Percentiles rank a stretch among this genome's conserved stretches.
Conservation (phyloP, 352 stramenopile species). For the Globisporangium mamillatum region DNA sequence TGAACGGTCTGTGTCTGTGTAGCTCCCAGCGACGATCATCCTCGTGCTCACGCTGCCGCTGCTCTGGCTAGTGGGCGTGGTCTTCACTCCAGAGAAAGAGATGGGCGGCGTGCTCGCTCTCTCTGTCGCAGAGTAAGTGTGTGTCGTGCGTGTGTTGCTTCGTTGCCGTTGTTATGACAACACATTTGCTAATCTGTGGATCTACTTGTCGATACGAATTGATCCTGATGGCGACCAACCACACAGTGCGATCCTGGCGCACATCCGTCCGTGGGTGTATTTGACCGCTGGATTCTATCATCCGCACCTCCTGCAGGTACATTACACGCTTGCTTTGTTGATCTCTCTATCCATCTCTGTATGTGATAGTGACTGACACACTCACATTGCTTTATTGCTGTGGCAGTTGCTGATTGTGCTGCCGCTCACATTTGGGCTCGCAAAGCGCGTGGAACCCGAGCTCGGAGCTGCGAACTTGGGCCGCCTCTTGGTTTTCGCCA, state of each 20-base stretch:
- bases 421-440: slow-evolving; percentile 59
- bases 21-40: slow-evolving; percentile 71
- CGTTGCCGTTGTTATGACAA: background rate
- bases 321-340: background rate
- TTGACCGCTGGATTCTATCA: slow-evolving; percentile 86
- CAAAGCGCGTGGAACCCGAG: slow-evolving; percentile 76
- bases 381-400: background rate
- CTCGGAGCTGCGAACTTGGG: slow-evolving; percentile 59
- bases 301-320: slow-evolving; percentile 69
- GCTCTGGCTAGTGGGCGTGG: slow-evolving; percentile 65
- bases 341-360: background rate
- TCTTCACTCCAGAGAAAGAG: slow-evolving; percentile 73
- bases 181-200: background rate
- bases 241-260: slow-evolving; percentile 70
- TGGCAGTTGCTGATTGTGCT: slow-evolving; percentile 60
- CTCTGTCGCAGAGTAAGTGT: slow-evolving; percentile 74
- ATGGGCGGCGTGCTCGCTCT: slow-evolving; percentile 65
- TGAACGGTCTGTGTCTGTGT: background rate
- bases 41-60: slow-evolving; percentile 62
- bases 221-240: background rate
- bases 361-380: background rate
- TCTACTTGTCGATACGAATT: background rate
- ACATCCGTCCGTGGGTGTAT: slow-evolving; percentile 87
- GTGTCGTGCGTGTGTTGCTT: background rate
- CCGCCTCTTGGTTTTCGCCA: slow-evolving; percentile 74